phyloP scores from a whole-genome alignment of 805 yeast species.

The Metschnikowia hibisci region DNA sequence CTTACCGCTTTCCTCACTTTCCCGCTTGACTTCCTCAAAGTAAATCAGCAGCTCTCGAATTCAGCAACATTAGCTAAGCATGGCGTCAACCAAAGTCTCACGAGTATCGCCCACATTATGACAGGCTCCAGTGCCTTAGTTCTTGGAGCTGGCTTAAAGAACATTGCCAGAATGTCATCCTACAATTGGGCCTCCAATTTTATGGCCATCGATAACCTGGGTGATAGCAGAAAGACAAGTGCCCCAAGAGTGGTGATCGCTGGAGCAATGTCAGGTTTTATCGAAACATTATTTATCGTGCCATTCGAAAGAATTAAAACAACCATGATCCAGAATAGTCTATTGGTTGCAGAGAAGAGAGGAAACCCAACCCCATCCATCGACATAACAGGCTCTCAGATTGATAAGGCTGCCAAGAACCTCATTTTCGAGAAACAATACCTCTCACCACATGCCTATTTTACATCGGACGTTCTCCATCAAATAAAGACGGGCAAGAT shows the following conservation, averaged over 20 bases:
- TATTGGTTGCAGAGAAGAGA: slow-evolving; percentile 21
- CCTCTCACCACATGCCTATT: slow-evolving; percentile 42
- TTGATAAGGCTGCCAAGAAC: slow-evolving; percentile 23
- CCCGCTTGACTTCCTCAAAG: slow-evolving; percentile 69
- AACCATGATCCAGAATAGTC: slow-evolving; percentile 69
- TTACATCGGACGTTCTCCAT: slow-evolving; percentile 30
- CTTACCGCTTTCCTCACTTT: slow-evolving; percentile 61
- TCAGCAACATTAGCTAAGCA: slow-evolving; percentile 32
- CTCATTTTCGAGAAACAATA: slow-evolving; percentile 28
- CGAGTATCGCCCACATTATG: slow-evolving; percentile 33
- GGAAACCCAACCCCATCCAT: slow-evolving; percentile 18
- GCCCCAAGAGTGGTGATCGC: slow-evolving; percentile 84
- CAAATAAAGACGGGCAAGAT: slow-evolving; percentile 24
- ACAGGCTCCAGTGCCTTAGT: slow-evolving; percentile 75
- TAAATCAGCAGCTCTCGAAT: slow-evolving; percentile 58
- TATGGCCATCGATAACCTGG: slow-evolving; percentile 46
- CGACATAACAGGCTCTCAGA: slow-evolving; percentile 27
- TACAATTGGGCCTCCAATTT: slow-evolving; percentile 73
- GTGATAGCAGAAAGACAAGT: slow-evolving; percentile 52
- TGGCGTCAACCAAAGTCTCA: slow-evolving; percentile 31
- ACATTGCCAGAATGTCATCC: slow-evolving; percentile 65
- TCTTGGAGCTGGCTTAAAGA: slow-evolving; percentile 68
- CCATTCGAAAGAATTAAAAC: slow-evolving; percentile 89
- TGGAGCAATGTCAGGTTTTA: slow-evolving; percentile 75
- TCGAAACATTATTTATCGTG: slow-evolving; percentile 77